Base-by-base conservation (phyloP, 257 asterid genomes). In the Solanum pennellii region DNA sequence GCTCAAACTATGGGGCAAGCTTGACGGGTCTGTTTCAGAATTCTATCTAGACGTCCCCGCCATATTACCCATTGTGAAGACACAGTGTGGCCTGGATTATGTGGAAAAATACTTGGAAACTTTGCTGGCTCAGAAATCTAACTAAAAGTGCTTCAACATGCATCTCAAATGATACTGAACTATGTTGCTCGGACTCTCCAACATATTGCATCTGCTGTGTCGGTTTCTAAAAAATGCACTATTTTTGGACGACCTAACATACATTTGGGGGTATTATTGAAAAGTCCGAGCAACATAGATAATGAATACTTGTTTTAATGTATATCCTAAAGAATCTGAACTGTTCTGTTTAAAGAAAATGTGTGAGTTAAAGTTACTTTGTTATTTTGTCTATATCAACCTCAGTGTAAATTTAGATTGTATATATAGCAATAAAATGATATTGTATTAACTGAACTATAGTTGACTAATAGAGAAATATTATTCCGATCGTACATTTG, bases 11-110 rank as follows among this genome's bases (percentile, higher is more conserved):
- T 94, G 97, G 98, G 94, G 92, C 60, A 92, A 85, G 60, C 84
- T 60, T 25, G 91, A 91, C 41, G 96, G 89, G 86, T 71, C 87
- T 23, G 93, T 91, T 83, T 39, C 87, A n/a, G 41, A 80, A 23
- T 94, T 94, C 84, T 88, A 90, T 85, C 86, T 94, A 86, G 94
- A 92, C 20, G 94, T 94, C 33, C 98, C 98, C 3, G 98, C 97
- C 62, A 88, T 90, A 92, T 49, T 49, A 49, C 60, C 60, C 23
- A 1, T 49, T 49, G 23, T 49, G 60, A 49, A 49, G 60, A 49
- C 60, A 49, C 60, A 49, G 60, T 49, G 60, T 49, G 60, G 60
- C 60, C 3, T 49, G 23, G 60, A 49, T 49, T 82, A 66, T 12
- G 94, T 92, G 18, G 96, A 94, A 89, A 91, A 72, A 41, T 94